phyloP scores from a whole-genome alignment of 805 yeast genomes.

The Schizosaccharomyces octosporus region DNA sequence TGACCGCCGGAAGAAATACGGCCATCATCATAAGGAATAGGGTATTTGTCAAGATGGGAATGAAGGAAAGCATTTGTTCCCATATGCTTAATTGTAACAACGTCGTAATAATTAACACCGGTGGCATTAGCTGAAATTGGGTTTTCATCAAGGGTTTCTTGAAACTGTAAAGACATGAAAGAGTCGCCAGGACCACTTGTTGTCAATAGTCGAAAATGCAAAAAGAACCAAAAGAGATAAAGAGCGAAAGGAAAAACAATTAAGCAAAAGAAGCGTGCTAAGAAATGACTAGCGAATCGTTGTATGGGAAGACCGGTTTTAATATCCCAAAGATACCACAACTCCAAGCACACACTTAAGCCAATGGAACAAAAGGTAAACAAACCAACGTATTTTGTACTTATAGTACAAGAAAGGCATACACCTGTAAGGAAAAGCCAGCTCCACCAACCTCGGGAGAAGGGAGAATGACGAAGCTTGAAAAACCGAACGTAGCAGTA shows the following conservation, averaged over 20 bases:
- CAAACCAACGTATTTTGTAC: slow-evolving; percentile 89
- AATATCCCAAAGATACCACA: slow-evolving; percentile 68
- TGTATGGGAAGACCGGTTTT: slow-evolving; percentile 31
- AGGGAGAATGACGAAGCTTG: slow-evolving; percentile 41
- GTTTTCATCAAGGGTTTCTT: slow-evolving; percentile 72
- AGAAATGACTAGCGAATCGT: slow-evolving; percentile 40
- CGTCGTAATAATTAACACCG: slow-evolving; percentile 50
- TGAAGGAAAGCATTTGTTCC: slow-evolving; percentile 60
- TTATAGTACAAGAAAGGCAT: slow-evolving; percentile 68
- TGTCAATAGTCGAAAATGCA: slow-evolving; percentile 60
- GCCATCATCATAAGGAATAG: slow-evolving; percentile 87
- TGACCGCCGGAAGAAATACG: slow-evolving; percentile 84
- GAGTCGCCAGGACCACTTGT: slow-evolving; percentile 90
- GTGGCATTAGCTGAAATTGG: slow-evolving; percentile 46
- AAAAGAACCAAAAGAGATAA: slow-evolving; percentile 72
- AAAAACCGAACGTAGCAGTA: slow-evolving; percentile 60
- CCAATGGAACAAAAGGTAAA: slow-evolving; percentile 80
- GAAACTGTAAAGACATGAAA: slow-evolving; percentile 88
- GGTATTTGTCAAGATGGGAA: slow-evolving; percentile 55
- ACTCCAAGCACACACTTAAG: slow-evolving; percentile 54
- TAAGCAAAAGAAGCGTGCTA: slow-evolving; percentile 45
- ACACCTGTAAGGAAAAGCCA: slow-evolving; percentile 76
- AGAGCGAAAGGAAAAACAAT: slow-evolving; percentile 59
- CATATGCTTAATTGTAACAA: slow-evolving; percentile 54
- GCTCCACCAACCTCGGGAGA: slow-evolving; percentile 51